A percentile compares a stretch with the other conserved stretches of the same genome.
Evolutionary conservation across 2,329 filamentous ascomycete species (phyloP).

Genomic region (Apiospora hydei): DNA sequence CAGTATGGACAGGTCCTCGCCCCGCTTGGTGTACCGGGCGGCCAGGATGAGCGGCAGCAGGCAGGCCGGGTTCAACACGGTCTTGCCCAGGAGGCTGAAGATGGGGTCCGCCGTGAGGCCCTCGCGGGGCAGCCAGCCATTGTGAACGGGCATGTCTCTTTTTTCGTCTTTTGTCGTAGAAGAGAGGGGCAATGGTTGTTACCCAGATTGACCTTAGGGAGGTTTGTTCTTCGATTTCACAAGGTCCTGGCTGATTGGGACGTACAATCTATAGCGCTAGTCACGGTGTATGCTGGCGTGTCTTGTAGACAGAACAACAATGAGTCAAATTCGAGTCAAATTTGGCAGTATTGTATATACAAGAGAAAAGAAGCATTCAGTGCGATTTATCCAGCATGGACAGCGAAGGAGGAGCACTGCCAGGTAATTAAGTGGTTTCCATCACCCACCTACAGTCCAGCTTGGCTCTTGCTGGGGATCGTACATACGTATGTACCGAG

Average conservation of each 20-base stretch:
- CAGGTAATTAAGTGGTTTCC: background rate
- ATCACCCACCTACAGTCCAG: background rate
- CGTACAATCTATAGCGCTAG: no score
- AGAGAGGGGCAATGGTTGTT: background rate
- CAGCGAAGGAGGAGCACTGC: background rate
- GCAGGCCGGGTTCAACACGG: slow-evolving; percentile 69
- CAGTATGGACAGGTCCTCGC: slow-evolving; percentile 60
- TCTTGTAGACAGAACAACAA: background rate
- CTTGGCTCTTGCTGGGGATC: background rate
- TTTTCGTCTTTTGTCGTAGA: background rate
- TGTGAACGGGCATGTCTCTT: slow-evolving; percentile 53
- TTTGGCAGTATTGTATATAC: no score
- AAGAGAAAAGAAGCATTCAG: background rate
- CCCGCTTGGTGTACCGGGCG: slow-evolving; percentile 68
- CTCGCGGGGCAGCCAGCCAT: slow-evolving; percentile 61
- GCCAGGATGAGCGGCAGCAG: slow-evolving; percentile 70
- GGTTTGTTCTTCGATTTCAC: no score
- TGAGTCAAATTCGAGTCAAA: no score
- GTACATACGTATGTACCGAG: background rate
- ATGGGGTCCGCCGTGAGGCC: slow-evolving; percentile 68
- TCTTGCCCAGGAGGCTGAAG: slow-evolving; percentile 63
- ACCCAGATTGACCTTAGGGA: background rate
- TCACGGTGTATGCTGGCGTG: background rate
- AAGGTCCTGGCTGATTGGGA: no score
- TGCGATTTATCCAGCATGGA: no score